A percentile compares a stretch with the other conserved stretches of the same genome.
Conservation (phyloP, 306 rosid genomes). For the Dryas alaskensis region DNA sequence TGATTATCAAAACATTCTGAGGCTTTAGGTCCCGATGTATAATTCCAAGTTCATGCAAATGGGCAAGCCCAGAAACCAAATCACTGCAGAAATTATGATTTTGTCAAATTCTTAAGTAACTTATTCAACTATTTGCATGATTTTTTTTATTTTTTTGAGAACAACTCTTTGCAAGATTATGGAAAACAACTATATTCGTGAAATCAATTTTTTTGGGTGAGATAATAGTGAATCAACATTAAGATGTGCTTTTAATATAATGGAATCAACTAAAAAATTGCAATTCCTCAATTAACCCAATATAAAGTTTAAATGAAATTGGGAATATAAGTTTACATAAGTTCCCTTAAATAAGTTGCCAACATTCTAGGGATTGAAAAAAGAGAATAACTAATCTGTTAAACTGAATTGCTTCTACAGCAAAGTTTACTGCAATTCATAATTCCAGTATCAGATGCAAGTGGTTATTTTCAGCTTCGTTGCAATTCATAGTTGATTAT, state of each 20-base stretch:
- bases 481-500: background rate
- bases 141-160: background rate
- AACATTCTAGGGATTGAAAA: background rate
- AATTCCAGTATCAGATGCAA: background rate
- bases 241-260: background rate
- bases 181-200: background rate
- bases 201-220: background rate
- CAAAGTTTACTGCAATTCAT: background rate
- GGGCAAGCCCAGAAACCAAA: conserved; percentile 35
- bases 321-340: background rate
- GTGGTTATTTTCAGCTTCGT: background rate
- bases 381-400: background rate
- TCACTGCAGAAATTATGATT: conserved; percentile 22
- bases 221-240: background rate
- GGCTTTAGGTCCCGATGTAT: conserved; percentile 41
- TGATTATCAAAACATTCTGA: conserved; percentile 37
- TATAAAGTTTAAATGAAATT: background rate
- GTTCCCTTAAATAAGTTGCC: background rate
- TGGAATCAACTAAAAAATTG: background rate
- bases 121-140: background rate
- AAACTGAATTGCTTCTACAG: background rate
- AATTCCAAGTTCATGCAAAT: conserved; percentile 41
- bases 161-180: background rate
- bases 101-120: conserved; percentile 10
- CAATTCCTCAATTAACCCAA: background rate